These are phyloP conservation scores for Saccharum officinarum DNA, from an alignment of 176 grass and related monocot species.

Conservation along the genomic window DNA sequence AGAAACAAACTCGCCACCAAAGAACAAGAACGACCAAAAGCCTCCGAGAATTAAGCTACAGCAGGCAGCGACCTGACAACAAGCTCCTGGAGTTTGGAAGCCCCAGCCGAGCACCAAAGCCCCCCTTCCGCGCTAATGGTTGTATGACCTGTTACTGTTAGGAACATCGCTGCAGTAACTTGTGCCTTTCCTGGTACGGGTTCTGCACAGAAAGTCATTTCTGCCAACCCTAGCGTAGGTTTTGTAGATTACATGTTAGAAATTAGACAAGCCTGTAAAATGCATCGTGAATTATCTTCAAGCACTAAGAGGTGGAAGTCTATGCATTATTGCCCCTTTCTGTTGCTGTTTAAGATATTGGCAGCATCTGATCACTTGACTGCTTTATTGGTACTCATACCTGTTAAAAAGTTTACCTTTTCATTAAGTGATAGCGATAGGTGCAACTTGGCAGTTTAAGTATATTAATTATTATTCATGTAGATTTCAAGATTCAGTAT, in stretches of 20 bases:
- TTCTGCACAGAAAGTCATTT: not conserved
- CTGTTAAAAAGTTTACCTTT: not conserved
- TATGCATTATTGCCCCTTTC: not conserved
- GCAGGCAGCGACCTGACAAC: too few species aligned
- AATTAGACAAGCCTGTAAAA: not conserved
- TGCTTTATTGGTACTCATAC: not conserved
- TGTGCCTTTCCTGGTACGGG: not conserved
- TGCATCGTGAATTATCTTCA: conserved; percentile 7
- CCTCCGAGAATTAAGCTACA: too few species aligned
- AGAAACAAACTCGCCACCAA: too few species aligned
- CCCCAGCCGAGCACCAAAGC: too few species aligned
- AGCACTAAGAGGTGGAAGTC: conserved; percentile 26
- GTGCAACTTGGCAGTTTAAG: conserved; percentile 14
- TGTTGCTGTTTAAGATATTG: conserved; percentile 2
- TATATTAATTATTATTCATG: conserved; percentile 23
- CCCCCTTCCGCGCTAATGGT: too few species aligned
- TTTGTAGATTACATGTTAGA: conserved; percentile 20
- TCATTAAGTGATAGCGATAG: conserved; percentile 1
- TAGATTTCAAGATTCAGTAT: conserved; percentile 26
- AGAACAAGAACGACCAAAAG: too few species aligned
- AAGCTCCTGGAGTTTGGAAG: too few species aligned
- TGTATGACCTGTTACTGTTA: not conserved
- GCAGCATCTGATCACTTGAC: conserved; percentile 19
- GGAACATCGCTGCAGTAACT: not conserved
- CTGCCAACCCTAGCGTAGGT: conserved; percentile 15